phyloP scores from a whole-genome alignment of 1,284 basidiomycete genomes.

The Fomes fomentarius region DNA sequence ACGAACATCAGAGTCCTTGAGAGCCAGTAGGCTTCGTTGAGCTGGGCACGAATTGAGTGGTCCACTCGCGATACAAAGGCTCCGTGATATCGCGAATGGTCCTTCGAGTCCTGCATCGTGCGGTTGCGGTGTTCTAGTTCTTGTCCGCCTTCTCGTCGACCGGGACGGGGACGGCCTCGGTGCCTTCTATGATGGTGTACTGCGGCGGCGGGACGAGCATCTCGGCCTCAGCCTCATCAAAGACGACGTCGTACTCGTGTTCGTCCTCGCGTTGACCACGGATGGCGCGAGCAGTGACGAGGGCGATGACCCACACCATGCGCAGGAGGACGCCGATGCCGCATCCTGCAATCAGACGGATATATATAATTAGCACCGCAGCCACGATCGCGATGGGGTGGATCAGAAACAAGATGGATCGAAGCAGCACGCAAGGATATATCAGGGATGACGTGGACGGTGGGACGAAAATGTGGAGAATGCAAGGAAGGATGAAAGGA shows the following conservation, averaged over 20 bases:
- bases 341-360: slow-evolving; percentile 54
- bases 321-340: slow-evolving; percentile 78
- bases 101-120: no score
- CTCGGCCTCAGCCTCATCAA: slow-evolving; percentile 39
- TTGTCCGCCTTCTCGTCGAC: slow-evolving; percentile 27
- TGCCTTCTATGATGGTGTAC: slow-evolving; percentile 54
- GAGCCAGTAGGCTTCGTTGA: no score
- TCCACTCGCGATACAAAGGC: no score
- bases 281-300: slow-evolving; percentile 60
- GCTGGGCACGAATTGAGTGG: no score
- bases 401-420: background rate
- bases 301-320: slow-evolving; percentile 72
- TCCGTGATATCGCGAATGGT: no score
- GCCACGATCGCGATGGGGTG: background rate
- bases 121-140: background rate
- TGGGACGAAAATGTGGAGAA: background rate
- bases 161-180: slow-evolving; percentile 23
- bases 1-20: no score
- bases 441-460: background rate
- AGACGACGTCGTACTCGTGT: slow-evolving; percentile 36
- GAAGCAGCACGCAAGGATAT: background rate
- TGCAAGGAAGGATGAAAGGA: slow-evolving; percentile 7
- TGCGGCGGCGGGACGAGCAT: slow-evolving; percentile 48
- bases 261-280: slow-evolving; percentile 43
- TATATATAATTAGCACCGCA: background rate